Base-by-base conservation (phyloP, 148 eudicot species). In the Arctostaphylos glauca region DNA sequence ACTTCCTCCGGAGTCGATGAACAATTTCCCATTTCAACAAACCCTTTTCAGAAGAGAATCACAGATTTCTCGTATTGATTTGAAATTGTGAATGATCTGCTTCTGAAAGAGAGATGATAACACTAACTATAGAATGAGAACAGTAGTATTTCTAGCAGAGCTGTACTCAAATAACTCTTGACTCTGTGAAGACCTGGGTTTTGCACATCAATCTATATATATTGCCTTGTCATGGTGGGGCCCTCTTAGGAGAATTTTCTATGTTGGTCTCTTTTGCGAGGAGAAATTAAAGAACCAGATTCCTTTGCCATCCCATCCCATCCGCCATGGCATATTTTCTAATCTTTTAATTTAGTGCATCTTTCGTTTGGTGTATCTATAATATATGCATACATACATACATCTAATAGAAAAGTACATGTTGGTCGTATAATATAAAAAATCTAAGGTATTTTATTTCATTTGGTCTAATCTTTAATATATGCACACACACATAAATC, bases 21-120 rank as follows among this genome's bases (percentile, higher is more conserved):
- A 75, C 84, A 77, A 43, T 82, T 66, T 41, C 86, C 85, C 90
- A 90, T 90, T 66, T 14, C 49, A 41, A 47, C 81, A 55, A 49
- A 2, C 38, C 19, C 81, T 78, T 19, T 18, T 21, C 54, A 25
- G 44, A 54, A 23, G 25, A 18, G 16, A n/a, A 10, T 4, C 62
- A 13, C 59, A 5, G 59, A 47, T 74, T 48, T 74, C 14, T 47
- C 31, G n/a, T 76, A 31, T 18, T 18, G 23, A 9, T 19, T 19
- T 50, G 68, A 77, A 49, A 41, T 15, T 19, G 43, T 54, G 48
- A 55, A 16, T 3, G 19, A 25, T 43, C 23, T n/a, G 64, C 5
- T 77, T 16, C 18, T 21, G 41, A 19, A 77, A 47, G 77, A 73
- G 49, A 13, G 74, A 70, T 7, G 74, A 9, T 38, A 15, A 38